These are phyloP conservation scores for Cryphonectria carpinicola DNA, from an alignment of 2,329 filamentous ascomycete species.

Conservation along the genomic window DNA sequence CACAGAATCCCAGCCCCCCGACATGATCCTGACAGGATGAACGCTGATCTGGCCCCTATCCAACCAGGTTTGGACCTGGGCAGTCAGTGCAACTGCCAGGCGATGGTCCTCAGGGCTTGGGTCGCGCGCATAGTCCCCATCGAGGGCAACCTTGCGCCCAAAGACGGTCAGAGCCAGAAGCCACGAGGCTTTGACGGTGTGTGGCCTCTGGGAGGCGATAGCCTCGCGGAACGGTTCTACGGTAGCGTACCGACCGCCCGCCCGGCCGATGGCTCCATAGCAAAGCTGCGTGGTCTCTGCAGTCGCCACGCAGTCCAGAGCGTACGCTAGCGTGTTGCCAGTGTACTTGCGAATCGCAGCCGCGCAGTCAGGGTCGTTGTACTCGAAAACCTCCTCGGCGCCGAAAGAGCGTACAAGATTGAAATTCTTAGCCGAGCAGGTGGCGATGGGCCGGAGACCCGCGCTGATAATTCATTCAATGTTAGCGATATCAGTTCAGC, in stretches of 20 bases:
- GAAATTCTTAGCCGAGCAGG: conserved; percentile 36
- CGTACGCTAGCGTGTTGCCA: conserved; percentile 39
- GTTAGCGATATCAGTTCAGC: background rate
- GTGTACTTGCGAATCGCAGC: conserved; percentile 42
- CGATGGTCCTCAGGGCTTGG: background rate
- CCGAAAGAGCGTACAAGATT: conserved; percentile 42
- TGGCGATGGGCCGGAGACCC: conserved; percentile 28
- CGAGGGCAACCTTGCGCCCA: background rate
- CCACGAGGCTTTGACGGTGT: background rate
- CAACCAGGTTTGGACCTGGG: background rate
- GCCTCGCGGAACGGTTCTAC: background rate
- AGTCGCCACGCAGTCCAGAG: conserved; percentile 43
- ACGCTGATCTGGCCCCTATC: background rate
- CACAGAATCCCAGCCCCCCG: background rate
- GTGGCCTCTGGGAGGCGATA: background rate
- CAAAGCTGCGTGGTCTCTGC: conserved; percentile 39
- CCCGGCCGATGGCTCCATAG: conserved; percentile 40
- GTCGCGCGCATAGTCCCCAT: background rate
- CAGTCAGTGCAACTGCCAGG: background rate
- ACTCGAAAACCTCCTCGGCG: conserved; percentile 47
- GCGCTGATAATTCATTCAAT: background rate
- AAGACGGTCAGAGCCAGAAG: background rate
- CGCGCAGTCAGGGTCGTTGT: conserved; percentile 27
- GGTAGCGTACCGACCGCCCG: conserved; percentile 33
- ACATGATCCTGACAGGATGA: background rate